Evolutionary conservation across 2,329 filamentous ascomycete species (phyloP), one percentile per base, ranked within the genome.

Genomic region (Colletotrichum echinochloae): DNA sequence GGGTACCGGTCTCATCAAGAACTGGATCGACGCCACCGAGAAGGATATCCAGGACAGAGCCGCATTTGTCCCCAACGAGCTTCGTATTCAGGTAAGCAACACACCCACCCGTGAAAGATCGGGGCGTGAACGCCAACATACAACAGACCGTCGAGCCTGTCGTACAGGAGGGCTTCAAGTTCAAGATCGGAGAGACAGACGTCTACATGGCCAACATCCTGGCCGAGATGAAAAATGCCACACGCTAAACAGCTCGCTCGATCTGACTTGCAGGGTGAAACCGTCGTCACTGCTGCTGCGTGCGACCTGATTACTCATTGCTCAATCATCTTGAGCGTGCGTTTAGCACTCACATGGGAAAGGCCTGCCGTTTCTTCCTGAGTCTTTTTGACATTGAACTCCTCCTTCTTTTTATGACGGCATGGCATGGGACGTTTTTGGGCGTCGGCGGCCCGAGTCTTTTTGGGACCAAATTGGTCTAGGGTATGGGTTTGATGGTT

Each of bases 1-100:
- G 3, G 9, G 9, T 11, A 33, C 28, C 8, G n/a, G 30, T 1
- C 33, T 37, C 28, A 18, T 60, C 20, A 35, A 23, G n/a, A 56
- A 66, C 7, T 66, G 62, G 55, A 33, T 66, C 16, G 33, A 60
- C 20, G 48, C 33, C 5, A 66, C 48, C 14, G 49, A 60, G 35
- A 33, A 60, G 23, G 39, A 35, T 4, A n/a, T 60, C 7, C 62
- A 60, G 26, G 16, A 23, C 23, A 23, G n/a, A 0, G 20, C 33
- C 6, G 20, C 35, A 3, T 41, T 23, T 28, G 28, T 69, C n/a
- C 41, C 63, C 8, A 1, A 30, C 20, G 23, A 23, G 0, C 20
- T 35, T 46, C 33, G 23, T 11, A 39, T 60, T 6, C 5, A 56
- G 55, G 66, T 66, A 35, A 41, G 41, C 23, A 55, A 35, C n/a